Percentiles rank a stretch among this genome's conserved stretches.
These are phyloP conservation scores for Pythium aquatile DNA, from an alignment of 352 stramenopile species.

Conservation along the genomic window DNA sequence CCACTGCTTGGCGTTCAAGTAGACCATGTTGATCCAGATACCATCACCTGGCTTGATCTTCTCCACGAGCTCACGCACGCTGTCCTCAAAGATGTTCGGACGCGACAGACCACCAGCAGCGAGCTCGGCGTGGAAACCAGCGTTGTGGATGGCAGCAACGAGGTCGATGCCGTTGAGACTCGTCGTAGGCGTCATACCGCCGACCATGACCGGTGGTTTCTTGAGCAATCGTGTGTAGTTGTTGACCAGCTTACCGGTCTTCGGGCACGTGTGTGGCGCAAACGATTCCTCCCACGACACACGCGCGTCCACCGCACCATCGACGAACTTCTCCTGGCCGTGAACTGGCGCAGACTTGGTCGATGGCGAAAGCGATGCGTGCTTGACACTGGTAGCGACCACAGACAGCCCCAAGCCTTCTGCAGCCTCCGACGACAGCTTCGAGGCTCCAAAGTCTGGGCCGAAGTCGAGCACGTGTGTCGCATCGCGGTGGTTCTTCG, in stretches of 20 bases:
- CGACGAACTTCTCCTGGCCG: constrained; percentile 45
- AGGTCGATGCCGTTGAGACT: constrained; percentile 79
- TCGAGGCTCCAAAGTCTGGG: constrained; percentile 52
- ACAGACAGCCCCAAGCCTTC: constrained; percentile 60
- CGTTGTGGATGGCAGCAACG: constrained; percentile 78
- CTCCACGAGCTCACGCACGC: constrained; percentile 58
- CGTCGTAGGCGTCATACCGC: constrained; percentile 85
- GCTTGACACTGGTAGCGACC: constrained; percentile 48
- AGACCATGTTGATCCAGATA: constrained; percentile 89
- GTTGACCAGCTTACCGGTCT: constrained; percentile 55
- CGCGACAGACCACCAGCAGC: constrained; percentile 69
- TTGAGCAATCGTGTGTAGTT: constrained; percentile 74
- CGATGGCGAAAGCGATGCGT: constrained; percentile 30
- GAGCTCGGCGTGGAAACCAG: constrained; percentile 78
- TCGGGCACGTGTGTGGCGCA: constrained; percentile 37
- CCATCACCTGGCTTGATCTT: constrained; percentile 75
- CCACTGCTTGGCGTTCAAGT: constrained; percentile 88
- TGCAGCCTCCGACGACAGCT: constrained; percentile 37
- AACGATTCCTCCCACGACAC: constrained; percentile 58
- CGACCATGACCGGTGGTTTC: constrained; percentile 78
- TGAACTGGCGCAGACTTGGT: constrained; percentile 31
- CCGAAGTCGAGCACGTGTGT: constrained; percentile 83
- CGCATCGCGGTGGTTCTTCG: constrained; percentile 32
- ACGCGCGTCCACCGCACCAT: constrained; percentile 16
- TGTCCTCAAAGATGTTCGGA: constrained; percentile 68